Evolutionary conservation across 352 stramenopile species (phyloP).

Genomic region (Phytopythium kandeliae): DNA sequence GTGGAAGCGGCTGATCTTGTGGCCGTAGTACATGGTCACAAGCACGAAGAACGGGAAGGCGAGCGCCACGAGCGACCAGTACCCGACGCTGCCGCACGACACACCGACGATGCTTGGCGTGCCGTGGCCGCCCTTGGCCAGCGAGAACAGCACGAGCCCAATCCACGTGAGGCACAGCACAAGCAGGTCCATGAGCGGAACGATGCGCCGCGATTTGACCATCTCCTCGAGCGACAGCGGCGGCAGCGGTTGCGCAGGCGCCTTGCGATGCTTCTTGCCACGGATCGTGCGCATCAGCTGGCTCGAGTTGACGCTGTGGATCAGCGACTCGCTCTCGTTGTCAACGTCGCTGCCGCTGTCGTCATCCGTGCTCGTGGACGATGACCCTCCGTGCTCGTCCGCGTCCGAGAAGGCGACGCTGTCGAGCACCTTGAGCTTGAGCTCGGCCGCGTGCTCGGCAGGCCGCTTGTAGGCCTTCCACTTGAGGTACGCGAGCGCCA

Average conservation of each 20-base stretch:
- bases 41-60: constrained; percentile 69
- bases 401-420: constrained; percentile 13
- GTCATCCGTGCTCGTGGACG: constrained; percentile 24
- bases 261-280: constrained; percentile 12
- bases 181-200: constrained; percentile 53
- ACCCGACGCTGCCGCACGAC: constrained; percentile 52
- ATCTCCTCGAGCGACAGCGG: constrained; percentile 47
- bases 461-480: constrained; percentile 62
- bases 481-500: constrained; percentile 65
- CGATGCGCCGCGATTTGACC: constrained; percentile 33
- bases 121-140: constrained; percentile 75
- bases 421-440: constrained; percentile 34
- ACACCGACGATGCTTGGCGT: constrained; percentile 69
- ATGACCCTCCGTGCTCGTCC: constrained; percentile 20
- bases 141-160: constrained; percentile 68
- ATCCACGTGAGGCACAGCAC: constrained; percentile 79
- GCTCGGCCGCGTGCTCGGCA: constrained; percentile 9
- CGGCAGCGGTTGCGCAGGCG: constrained; percentile 10
- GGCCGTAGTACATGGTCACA: constrained; percentile 71
- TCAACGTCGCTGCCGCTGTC: constrained; percentile 31
- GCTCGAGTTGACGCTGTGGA: constrained; percentile 16
- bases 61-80: constrained; percentile 55
- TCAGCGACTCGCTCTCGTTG: constrained; percentile 52
- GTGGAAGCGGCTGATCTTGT: constrained; percentile 61
- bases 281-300: constrained; percentile 4